Evolutionary conservation across 108 stramenopile species (phyloP).

Genomic region (Nitzschia putrida): DNA sequence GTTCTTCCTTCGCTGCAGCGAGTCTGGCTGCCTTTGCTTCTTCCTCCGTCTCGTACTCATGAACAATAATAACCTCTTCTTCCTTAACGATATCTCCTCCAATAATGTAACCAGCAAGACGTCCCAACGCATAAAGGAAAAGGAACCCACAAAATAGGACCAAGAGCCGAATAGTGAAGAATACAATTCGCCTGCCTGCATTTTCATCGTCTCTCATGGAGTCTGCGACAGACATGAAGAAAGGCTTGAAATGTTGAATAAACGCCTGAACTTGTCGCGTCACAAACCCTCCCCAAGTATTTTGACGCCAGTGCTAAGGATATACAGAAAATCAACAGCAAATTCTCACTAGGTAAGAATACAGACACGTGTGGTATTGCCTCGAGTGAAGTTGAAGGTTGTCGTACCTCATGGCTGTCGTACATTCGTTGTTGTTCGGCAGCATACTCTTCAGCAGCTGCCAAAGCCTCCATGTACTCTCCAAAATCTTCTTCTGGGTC

Average conservation of each 20-base stretch:
- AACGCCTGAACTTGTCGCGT: conserved; percentile 24
- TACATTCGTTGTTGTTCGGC: conserved; percentile 2
- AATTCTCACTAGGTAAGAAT: neutral
- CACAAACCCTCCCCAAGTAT: conserved; percentile 36
- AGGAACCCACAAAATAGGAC: conserved; percentile 1
- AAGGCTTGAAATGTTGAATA: conserved; percentile 25
- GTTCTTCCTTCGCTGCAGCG: conserved; percentile 3
- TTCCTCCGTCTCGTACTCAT: conserved; percentile 41
- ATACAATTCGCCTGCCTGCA: conserved; percentile 1
- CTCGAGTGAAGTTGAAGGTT: neutral
- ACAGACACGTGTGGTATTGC: neutral
- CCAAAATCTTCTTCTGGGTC: conserved; percentile 33
- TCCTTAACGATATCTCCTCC: conserved; percentile 31
- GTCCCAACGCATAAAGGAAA: conserved; percentile 9
- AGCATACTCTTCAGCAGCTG: conserved; percentile 10
- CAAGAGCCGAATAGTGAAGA: conserved; percentile 16
- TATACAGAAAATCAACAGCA: neutral
- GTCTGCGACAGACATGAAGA: conserved; percentile 1
- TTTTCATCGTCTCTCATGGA: conserved; percentile 13
- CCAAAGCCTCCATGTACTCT: conserved; percentile 30
- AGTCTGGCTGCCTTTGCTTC: conserved; percentile 22
- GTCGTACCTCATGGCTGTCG: conserved; percentile 22
- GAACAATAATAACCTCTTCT: conserved; percentile 40
- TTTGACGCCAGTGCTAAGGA: conserved; percentile 25
- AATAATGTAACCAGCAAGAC: conserved; percentile 23